Percentiles rank a stretch among this genome's conserved stretches.
Conservation (phyloP, 179 eudicot species). For the Vitellaria paradoxa region DNA sequence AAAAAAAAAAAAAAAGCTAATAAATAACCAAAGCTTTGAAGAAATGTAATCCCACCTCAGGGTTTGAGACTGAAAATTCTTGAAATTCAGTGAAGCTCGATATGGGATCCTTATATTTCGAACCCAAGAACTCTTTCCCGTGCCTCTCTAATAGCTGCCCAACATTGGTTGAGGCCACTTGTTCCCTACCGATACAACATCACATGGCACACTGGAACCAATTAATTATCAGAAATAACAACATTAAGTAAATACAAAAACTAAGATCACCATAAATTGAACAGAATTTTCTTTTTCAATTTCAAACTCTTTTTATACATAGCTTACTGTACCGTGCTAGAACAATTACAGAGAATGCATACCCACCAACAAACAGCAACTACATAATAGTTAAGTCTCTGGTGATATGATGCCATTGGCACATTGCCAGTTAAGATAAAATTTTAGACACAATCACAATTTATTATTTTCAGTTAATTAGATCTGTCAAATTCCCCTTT, state of each 20-base stretch:
- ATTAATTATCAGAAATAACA: background rate
- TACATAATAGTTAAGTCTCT: background rate
- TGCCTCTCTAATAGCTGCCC: conserved; percentile 67
- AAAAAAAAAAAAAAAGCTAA: background rate
- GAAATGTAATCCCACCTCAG: conserved; percentile 45
- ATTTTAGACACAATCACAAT: background rate
- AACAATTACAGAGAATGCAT: background rate
- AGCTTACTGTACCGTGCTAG: background rate
- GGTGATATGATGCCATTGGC: background rate
- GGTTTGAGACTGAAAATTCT: conserved; percentile 73
- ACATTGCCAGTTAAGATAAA: background rate
- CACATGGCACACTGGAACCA: background rate
- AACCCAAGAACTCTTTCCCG: conserved; percentile 70
- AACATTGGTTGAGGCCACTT: conserved; percentile 57
- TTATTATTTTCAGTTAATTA: background rate
- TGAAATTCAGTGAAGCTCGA: conserved; percentile 81
- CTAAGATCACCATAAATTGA: background rate
- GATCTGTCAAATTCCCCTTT: background rate
- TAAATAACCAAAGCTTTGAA: background rate
- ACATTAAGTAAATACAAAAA: background rate
- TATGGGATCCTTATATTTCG: conserved; percentile 69
- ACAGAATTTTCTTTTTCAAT: background rate
- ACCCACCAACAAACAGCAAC: conserved; percentile 1
- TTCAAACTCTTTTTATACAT: background rate
- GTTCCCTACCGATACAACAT: conserved; percentile 36